phyloP scores from a whole-genome alignment of 2,329 filamentous ascomycete species.

The Salinomyces thailandicus region DNA sequence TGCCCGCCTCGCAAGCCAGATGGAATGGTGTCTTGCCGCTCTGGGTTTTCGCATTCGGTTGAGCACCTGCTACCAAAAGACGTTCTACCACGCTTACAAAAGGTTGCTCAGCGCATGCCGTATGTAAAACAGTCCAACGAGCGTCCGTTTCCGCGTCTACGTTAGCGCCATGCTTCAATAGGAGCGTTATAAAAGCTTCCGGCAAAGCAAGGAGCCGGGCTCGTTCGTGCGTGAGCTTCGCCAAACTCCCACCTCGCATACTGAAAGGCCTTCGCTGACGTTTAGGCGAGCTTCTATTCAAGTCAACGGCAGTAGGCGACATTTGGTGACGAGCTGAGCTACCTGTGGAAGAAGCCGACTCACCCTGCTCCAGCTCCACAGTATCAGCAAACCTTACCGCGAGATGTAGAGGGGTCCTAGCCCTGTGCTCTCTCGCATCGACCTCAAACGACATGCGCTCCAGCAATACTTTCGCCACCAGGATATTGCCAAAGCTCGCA shows the following conservation, averaged over 20 bases:
- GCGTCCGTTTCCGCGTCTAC: slow-evolving; percentile 13
- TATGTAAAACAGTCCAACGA: slow-evolving; percentile 18
- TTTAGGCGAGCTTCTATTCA: no score
- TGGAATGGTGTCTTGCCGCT: slow-evolving; percentile 11
- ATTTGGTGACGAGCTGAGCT: not conserved
- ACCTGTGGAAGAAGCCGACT: slow-evolving; percentile 1
- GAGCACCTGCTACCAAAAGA: slow-evolving; percentile 1
- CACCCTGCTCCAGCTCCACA: not conserved
- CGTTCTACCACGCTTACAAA: not conserved
- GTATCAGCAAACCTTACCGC: slow-evolving; percentile 1
- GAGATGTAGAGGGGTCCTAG: slow-evolving; percentile 13
- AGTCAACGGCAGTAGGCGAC: no score
- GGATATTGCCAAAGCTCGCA: slow-evolving; percentile 5
- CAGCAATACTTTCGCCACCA: slow-evolving; percentile 1
- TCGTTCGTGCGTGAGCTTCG: not conserved
- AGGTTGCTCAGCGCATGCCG: slow-evolving; percentile 9
- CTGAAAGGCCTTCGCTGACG: no score
- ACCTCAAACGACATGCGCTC: slow-evolving; percentile 1
- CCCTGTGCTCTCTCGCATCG: slow-evolving; percentile 13
- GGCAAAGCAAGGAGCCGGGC: not conserved
- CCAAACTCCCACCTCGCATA: no score
- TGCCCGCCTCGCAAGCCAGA: slow-evolving; percentile 19
- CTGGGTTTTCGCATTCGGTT: slow-evolving; percentile 21
- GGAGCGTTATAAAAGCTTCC: slow-evolving; percentile 8
- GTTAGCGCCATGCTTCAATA: slow-evolving; percentile 6